Percentiles rank a stretch among this genome's conserved stretches.
phyloP scores from a whole-genome alignment of 805 yeast genomes.

The Metschnikowia anglica region DNA sequence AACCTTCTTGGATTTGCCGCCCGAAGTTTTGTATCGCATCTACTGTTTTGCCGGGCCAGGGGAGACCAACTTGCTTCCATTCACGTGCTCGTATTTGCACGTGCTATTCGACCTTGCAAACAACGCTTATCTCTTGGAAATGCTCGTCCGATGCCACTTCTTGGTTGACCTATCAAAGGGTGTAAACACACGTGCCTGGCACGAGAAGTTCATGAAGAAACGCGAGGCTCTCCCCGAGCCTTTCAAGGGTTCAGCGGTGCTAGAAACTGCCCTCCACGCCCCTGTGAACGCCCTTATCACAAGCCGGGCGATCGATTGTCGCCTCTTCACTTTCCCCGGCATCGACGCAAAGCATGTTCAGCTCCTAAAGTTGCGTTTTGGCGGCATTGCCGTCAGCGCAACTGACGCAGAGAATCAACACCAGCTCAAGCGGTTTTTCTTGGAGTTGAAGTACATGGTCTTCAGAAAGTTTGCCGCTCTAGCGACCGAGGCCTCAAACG shows the following conservation, averaged over 20 bases:
- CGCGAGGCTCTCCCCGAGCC: conserved; percentile 9
- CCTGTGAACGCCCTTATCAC: conserved; percentile 6
- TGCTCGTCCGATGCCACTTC: conserved; percentile 26
- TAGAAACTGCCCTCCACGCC: conserved; percentile 2
- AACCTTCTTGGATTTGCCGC: conserved; percentile 38
- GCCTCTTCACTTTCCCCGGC: conserved; percentile 17
- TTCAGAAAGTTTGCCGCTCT: conserved; percentile 10
- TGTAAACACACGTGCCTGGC: conserved; percentile 15
- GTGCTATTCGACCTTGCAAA: conserved; percentile 22
- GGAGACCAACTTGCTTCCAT: conserved; percentile 30
- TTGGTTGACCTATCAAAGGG: conserved; percentile 22
- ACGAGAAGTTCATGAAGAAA: conserved; percentile 1
- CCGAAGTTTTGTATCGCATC: conserved; percentile 41
- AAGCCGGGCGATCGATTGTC: conserved; percentile 13
- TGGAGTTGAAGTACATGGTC: conserved; percentile 17
- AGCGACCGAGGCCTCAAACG: conserved; percentile 7
- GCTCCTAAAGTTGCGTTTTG: conserved; percentile 4
- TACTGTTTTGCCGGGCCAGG: conserved; percentile 37
- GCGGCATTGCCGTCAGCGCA: conserved; percentile 4
- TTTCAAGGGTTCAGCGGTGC: neutral
- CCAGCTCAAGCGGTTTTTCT: conserved; percentile 9
- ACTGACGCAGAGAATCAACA: neutral
- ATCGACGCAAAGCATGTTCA: conserved; percentile 15
- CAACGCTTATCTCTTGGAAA: conserved; percentile 17
- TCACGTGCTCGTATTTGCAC: conserved; percentile 31